Percentiles rank a stretch among this genome's conserved stretches.
Evolutionary conservation across 2,329 filamentous ascomycete genomes (phyloP).

Genomic region (Penicillium frequentans): DNA sequence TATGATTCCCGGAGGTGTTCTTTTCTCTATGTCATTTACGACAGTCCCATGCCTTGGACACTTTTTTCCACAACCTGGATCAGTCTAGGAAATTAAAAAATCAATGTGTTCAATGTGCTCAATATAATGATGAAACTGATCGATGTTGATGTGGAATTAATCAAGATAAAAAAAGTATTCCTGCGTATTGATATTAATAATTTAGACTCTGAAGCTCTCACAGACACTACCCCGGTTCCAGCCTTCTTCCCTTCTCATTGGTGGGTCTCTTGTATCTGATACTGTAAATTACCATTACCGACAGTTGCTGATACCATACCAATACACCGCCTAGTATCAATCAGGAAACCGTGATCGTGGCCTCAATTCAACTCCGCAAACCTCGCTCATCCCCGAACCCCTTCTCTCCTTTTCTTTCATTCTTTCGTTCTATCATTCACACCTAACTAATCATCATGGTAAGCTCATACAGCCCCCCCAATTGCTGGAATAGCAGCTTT

Average conservation of each 20-base stretch:
- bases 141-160: neutral
- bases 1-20: constrained; percentile 19
- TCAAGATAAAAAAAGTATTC: neutral
- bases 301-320: constrained; percentile 2
- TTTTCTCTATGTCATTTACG: constrained; percentile 20
- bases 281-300: constrained; percentile 3
- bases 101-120: neutral
- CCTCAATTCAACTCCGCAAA: constrained; percentile 29
- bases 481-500: neutral
- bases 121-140: neutral
- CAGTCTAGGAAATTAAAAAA: constrained; percentile 8
- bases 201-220: neutral
- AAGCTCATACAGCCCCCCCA: constrained; percentile 5
- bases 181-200: neutral
- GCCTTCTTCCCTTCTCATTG: constrained; percentile 4
- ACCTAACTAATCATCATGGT: constrained; percentile 22
- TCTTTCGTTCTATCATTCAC: constrained; percentile 11
- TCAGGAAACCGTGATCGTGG: constrained; percentile 29
- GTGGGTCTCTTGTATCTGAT: constrained; percentile 10
- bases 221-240: too few relatives aligned
- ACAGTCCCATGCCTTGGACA: constrained; percentile 14
- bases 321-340: constrained; percentile 18
- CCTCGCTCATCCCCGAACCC: constrained; percentile 15
- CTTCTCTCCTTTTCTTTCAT: constrained; percentile 11
- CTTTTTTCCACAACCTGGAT: constrained; percentile 12